Conservation (phyloP, 371 early-diverging fungal genomes). For the Spraguea lophii region DNA sequence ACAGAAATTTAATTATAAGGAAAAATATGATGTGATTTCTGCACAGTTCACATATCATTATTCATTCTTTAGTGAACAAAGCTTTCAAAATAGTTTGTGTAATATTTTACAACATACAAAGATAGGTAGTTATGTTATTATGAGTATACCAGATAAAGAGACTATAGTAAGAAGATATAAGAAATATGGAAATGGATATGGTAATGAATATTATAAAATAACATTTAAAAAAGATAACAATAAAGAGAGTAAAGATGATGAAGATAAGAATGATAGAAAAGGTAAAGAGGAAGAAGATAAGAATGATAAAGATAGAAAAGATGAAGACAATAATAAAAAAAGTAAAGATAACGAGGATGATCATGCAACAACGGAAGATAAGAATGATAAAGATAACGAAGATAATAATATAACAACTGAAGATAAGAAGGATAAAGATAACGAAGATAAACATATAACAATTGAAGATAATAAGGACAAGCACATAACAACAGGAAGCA, state of each 20-base stretch:
- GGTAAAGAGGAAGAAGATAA: slow-evolving; percentile 54
- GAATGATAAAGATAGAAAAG: slow-evolving; percentile 34
- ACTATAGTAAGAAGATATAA: slow-evolving; percentile 56
- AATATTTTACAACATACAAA: slow-evolving; percentile 59
- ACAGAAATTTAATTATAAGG: slow-evolving; percentile 16
- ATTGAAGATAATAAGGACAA: slow-evolving; percentile 31
- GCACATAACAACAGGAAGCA: slow-evolving; percentile 69
- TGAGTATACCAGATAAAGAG: slow-evolving; percentile 74
- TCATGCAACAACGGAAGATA: slow-evolving; percentile 31
- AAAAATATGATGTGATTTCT: slow-evolving; percentile 61
- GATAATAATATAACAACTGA: slow-evolving; percentile 68
- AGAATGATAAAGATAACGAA: slow-evolving; percentile 22
- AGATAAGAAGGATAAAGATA: slow-evolving; percentile 56
- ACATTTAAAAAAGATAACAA: slow-evolving; percentile 13
- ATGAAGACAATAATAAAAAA: slow-evolving; percentile 68
- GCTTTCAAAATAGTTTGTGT: slow-evolving; percentile 56
- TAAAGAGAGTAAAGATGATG: slow-evolving; percentile 53
- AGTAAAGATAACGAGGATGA: slow-evolving; percentile 55
- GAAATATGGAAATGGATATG: slow-evolving; percentile 5
- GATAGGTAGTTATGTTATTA: slow-evolving; percentile 66
- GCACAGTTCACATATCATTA: slow-evolving; percentile 92
- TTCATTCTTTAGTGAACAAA: slow-evolving; percentile 63
- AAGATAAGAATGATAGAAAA: slow-evolving; percentile 57
- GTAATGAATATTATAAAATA: slow-evolving; percentile 3
- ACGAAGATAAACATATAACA: slow-evolving; percentile 18